These are phyloP conservation scores for Dioscorea cayenensis DNA, from an alignment of 116 monocot genomes.

Conservation along the genomic window DNA sequence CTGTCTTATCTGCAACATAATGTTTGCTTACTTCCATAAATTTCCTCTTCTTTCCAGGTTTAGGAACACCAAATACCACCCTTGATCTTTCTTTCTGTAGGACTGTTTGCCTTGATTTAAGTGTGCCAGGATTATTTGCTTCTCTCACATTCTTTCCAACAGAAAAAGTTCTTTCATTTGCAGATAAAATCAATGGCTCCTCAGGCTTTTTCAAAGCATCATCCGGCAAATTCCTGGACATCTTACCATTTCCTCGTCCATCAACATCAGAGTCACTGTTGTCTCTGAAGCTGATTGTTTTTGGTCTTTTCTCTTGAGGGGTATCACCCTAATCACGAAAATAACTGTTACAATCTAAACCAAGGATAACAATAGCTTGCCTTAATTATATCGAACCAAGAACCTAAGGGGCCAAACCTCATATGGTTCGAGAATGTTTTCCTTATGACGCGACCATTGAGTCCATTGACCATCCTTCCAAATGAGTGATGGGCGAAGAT, in stretches of 20 bases:
- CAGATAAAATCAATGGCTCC: slow-evolving; percentile 45
- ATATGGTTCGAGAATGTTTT: slow-evolving; percentile 9
- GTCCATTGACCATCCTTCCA: slow-evolving; percentile 94
- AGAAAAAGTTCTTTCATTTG: slow-evolving; percentile 54
- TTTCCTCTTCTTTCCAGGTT: slow-evolving; percentile 94
- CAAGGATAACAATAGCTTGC: background rate
- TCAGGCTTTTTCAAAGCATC: slow-evolving; percentile 32
- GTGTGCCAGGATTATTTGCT: slow-evolving; percentile 27
- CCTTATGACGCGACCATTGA: slow-evolving; percentile 39
- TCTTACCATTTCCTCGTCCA: slow-evolving; percentile 8
- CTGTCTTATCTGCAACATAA: slow-evolving; percentile 52
- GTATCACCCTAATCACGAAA: slow-evolving; percentile 60
- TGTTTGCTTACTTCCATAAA: slow-evolving; percentile 99
- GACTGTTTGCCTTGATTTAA: slow-evolving; percentile 44
- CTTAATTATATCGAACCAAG: background rate
- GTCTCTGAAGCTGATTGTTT: slow-evolving; percentile 27
- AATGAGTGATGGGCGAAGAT: slow-evolving; percentile 79
- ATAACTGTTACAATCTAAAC: background rate
- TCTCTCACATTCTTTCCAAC: slow-evolving; percentile 52
- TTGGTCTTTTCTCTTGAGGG: slow-evolving; percentile 73
- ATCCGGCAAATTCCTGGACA: slow-evolving; percentile 1
- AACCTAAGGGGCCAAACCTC: slow-evolving; percentile 40
- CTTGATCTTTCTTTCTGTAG: slow-evolving; percentile 76
- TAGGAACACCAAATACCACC: slow-evolving; percentile 94
- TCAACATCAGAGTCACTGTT: slow-evolving; percentile 19